Base-by-base conservation (phyloP, 306 rosid species). In the Acmispon strigosus region DNA sequence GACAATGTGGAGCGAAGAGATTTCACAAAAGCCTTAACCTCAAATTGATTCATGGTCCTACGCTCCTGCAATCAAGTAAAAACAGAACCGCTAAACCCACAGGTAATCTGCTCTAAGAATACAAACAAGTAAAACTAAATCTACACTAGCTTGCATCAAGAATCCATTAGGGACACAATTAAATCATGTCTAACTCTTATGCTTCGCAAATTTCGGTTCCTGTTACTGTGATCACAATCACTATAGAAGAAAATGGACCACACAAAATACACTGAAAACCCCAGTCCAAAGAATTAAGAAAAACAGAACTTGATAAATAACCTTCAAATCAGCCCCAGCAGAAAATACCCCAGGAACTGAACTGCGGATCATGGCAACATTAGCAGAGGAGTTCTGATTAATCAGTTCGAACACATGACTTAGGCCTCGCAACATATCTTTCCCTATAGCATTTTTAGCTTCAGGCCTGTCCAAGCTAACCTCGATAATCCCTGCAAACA, bases 391-490 rank as follows among this genome's bases (percentile, higher is more conserved):
- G 32, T 88, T 90, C 45, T 65, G 47, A 56, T 85, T 72, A 69
- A 93, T 59, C 39, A 80, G 81, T 73, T 93, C 90, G 55, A 93
- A 72, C 9, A 85, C 78, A 5, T 70, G 66, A 70, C 71, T 76
- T 19, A 90, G 68, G 29, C 92, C 90, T 62, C 74, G 80, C 59
- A 88, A 81, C 88, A 93, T 81, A 5, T 85, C 94, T 19, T 81
- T 90, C 76, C 94, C 96, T 62, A 93, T 88, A 29, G 98, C 97
- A 81, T 93, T 93, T 61, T 81, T 87, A 13, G 81, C 88, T 75
- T 78, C 84, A 7, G 90, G 90, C 72, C 92, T 83, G 57, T 90
- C 84, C 86, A 93, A 83, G 37, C 78, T 84, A 65, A 93, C 71
- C 78, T 90, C 88, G 0, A 90, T 37, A 77, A 93, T 93, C 45